phyloP scores from a whole-genome alignment of 2,329 filamentous ascomycete species.

The Claviceps fusiformis region DNA sequence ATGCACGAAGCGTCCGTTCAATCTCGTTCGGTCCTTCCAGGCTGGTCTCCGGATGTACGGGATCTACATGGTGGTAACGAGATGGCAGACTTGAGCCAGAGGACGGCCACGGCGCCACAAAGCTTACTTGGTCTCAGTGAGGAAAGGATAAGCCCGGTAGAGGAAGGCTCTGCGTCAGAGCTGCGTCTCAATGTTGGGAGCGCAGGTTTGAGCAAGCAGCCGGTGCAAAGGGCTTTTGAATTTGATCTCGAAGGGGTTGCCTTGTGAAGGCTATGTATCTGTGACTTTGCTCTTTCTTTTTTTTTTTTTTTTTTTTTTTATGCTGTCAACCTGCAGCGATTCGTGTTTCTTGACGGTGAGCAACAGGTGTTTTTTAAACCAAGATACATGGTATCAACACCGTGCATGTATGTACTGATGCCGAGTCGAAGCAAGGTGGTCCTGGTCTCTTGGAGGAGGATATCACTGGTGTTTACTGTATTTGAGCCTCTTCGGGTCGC shows the following conservation, averaged over 20 bases:
- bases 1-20: constrained; percentile 31
- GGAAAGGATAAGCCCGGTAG: constrained; percentile 42
- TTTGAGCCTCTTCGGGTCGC: no score
- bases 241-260: constrained; percentile 1
- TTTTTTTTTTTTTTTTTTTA: background rate
- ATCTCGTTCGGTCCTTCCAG: constrained; percentile 22
- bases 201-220: constrained; percentile 17
- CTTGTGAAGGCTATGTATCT: background rate
- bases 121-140: constrained; percentile 44
- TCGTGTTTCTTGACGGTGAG: no score
- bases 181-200: constrained; percentile 29
- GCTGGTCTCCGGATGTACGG: constrained; percentile 47
- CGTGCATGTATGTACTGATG: no score
- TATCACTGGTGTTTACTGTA: no score
- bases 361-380: no score
- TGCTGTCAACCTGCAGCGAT: no score
- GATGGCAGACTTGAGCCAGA: constrained; percentile 32
- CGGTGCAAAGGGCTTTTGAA: constrained; percentile 8
- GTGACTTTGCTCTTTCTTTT: background rate
- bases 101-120: constrained; percentile 28
- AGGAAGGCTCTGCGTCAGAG: constrained; percentile 34
- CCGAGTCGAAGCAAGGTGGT: no score
- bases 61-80: constrained; percentile 35
- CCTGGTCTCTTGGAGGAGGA: no score
- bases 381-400: no score